These are phyloP conservation scores for Lactarius hatsudake DNA, from an alignment of 768 basidiomycete species.

Conservation along the genomic window DNA sequence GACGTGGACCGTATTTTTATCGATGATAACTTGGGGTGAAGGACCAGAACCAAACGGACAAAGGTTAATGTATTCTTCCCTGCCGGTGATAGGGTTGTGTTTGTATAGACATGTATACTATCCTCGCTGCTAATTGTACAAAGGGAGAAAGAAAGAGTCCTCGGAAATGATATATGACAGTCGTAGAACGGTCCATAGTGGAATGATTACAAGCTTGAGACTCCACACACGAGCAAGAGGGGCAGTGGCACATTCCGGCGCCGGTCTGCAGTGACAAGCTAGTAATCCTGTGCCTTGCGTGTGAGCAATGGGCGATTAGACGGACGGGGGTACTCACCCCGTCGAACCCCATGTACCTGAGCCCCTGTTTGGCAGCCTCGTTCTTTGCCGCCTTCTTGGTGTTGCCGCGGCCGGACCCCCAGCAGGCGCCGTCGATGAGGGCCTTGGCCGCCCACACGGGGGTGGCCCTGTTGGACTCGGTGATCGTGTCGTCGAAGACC, in stretches of 20 bases:
- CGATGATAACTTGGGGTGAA: constrained; percentile 44
- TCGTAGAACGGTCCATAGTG: not conserved
- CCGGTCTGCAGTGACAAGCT: constrained; percentile 34
- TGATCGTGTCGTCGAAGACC: constrained; percentile 54
- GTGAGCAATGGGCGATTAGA: not conserved
- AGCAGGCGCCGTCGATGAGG: constrained; percentile 55
- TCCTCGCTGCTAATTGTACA: constrained; percentile 6
- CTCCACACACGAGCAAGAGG: constrained; percentile 28
- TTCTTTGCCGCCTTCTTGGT: constrained; percentile 81
- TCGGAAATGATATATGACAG: not conserved
- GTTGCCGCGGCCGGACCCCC: constrained; percentile 62
- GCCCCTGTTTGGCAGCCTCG: constrained; percentile 75
- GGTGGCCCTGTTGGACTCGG: constrained; percentile 56
- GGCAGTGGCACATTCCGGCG: constrained; percentile 30
- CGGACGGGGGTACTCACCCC: constrained; percentile 35
- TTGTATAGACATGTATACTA: constrained; percentile 12
- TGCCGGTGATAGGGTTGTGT: not conserved
- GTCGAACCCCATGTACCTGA: constrained; percentile 54
- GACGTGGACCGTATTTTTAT: constrained; percentile 82
- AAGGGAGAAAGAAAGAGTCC: not conserved
- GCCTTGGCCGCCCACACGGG: constrained; percentile 73
- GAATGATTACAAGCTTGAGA: constrained; percentile 13
- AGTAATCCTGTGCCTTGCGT: constrained; percentile 19
- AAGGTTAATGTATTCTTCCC: constrained; percentile 40
- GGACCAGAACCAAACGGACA: constrained; percentile 52